phyloP scores from a whole-genome alignment of 1,284 basidiomycete genomes.

The Pyrrhoderma lamaoense region DNA sequence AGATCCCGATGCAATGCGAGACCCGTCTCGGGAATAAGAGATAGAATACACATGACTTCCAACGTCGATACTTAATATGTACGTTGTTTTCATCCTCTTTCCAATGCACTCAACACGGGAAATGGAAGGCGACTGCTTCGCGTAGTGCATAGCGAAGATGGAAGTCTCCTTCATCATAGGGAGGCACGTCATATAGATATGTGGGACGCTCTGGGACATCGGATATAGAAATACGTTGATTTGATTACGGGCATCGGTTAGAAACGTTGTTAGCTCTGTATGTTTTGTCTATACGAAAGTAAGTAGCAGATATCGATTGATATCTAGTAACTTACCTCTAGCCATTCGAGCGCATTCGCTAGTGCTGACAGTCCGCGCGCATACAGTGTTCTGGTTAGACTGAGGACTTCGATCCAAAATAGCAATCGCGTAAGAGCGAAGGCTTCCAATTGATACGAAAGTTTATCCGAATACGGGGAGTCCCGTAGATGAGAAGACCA shows the following conservation, averaged over 20 bases:
- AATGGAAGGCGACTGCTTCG: background rate
- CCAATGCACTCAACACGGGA: background rate
- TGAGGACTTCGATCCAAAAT: conserved; percentile 5
- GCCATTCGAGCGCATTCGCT: background rate
- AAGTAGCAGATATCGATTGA: background rate
- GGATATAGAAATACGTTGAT: background rate
- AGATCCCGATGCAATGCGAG: background rate
- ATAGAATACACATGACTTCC: background rate
- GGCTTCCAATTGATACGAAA: background rate
- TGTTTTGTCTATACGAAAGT: background rate
- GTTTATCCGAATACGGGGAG: background rate
- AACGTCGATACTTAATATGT: background rate
- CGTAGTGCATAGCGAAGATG: background rate
- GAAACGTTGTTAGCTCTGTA: background rate
- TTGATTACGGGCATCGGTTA: background rate
- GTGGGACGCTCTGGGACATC: background rate
- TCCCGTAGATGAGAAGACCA: conserved; percentile 8
- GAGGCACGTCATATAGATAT: background rate
- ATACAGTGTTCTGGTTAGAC: background rate
- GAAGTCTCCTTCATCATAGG: background rate
- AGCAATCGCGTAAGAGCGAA: background rate
- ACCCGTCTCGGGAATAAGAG: background rate
- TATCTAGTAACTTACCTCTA: background rate
- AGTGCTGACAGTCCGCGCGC: background rate
- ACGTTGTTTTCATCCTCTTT: background rate